Evolutionary conservation across 1,284 basidiomycete species (phyloP).

Genomic region (Psilocybe mexicana): DNA sequence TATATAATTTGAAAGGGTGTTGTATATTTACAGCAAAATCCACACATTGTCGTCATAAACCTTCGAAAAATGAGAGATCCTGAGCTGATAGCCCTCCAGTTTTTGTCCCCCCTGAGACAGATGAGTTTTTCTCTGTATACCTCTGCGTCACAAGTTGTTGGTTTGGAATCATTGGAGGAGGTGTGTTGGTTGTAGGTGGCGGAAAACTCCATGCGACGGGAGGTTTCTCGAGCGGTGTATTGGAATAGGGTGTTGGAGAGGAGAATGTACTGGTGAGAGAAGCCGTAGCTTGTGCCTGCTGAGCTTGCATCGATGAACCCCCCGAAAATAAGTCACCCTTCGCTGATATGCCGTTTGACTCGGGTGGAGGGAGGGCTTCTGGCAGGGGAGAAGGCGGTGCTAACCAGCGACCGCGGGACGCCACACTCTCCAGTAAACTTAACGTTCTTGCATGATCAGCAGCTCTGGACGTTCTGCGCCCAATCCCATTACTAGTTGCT

Average conservation of each 20-base stretch:
- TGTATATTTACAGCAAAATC: background rate
- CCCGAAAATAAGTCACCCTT: conserved; percentile 10
- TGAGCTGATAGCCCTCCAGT: conserved; percentile 62
- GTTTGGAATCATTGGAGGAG: conserved; percentile 8
- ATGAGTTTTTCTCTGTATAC: conserved; percentile 2
- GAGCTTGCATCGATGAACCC: conserved; percentile 24
- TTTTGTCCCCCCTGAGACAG: conserved; percentile 25
- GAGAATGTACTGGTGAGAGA: conserved; percentile 18
- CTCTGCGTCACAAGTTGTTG: conserved; percentile 6
- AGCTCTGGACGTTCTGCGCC: conserved; percentile 30
- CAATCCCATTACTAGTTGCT: conserved; percentile 19
- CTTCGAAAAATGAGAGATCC: conserved; percentile 77
- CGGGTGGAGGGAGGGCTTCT: conserved; percentile 42
- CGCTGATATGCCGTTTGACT: conserved; percentile 13
- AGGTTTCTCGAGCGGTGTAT: background rate
- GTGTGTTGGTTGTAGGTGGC: conserved; percentile 13
- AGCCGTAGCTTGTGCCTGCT: conserved; percentile 25
- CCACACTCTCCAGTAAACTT: conserved; percentile 55
- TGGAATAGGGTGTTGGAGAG: conserved; percentile 5
- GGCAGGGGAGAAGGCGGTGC: conserved; percentile 58
- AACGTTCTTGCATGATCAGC: conserved; percentile 54
- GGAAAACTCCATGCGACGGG: conserved; percentile 15
- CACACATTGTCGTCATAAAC: conserved; percentile 38
- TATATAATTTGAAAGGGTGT: too few species aligned
- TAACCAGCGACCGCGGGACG: conserved; percentile 63